Evolutionary conservation across 352 stramenopile species (phyloP), one percentile per base, ranked within the genome.

Genomic region (Globisporangium orthogonon): DNA sequence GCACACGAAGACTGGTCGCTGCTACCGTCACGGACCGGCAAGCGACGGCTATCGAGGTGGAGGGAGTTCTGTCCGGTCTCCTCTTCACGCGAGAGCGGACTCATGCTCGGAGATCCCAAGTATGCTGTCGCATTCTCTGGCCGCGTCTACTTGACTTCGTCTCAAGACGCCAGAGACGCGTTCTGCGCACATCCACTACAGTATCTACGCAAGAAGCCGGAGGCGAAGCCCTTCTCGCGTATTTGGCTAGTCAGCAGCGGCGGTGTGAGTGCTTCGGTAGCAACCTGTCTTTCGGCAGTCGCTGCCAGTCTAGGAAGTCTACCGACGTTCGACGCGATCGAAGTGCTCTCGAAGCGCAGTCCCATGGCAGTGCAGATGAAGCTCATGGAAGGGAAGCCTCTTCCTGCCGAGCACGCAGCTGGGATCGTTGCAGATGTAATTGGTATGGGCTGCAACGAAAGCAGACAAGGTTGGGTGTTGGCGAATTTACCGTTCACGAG

Each of bases 11-110:
- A 44, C 18, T 56, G 46, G 47, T 57, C 39, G 13, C 49, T 46
- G 1, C 29, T 60, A 13, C 59, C 46, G n/a, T 44, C 33, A n/a
- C 44, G 51, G 18, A 40, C 33, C 11, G 23, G 45, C 48, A 52
- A 41, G 33, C 62, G 70, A 0, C 29, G 37, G 29, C 54, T 91
- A 2, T 86, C 78, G 1, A 76, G 65, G 0, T 91, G 81, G 81
- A 68, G 65, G 9, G 69, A 87, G 44, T 91, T 84, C 61, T 91
- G 81, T 47, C 60, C 77, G 10, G 81, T 89, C 2, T 55, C 66
- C 14, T 84, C 74, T 1, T 66, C 45, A 39, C 56, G 49, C 11
- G 57, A 55, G 13, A 58, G 61, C 0, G 58, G 53, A 4, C 52
- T 83, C 2, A 52, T 66, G 10, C 45, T 70, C 3, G 81, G 81